These are phyloP conservation scores for Canariomyces notabilis DNA, from an alignment of 2,329 filamentous ascomycete genomes.

Conservation along the genomic window DNA sequence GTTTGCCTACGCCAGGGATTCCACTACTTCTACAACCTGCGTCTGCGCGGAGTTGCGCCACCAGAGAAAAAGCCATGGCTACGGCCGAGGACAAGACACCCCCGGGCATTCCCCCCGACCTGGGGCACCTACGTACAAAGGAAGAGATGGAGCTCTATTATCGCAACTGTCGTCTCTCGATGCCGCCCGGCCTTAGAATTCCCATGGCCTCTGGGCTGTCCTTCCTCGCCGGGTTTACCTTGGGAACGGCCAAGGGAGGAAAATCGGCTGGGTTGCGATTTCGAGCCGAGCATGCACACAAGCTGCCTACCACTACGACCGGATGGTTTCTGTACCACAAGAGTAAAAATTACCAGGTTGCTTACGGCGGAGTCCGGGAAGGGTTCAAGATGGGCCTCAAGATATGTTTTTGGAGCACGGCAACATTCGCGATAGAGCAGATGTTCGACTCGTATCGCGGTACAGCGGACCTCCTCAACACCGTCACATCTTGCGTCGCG, in stretches of 20 bases:
- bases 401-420: slow-evolving; percentile 65
- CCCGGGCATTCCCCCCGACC: slow-evolving; percentile 3
- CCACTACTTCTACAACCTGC: too few relatives aligned
- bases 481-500: slow-evolving; percentile 74
- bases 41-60: too few relatives aligned
- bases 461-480: slow-evolving; percentile 72
- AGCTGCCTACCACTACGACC: slow-evolving; percentile 72
- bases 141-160: slow-evolving; percentile 33
- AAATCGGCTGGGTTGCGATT: slow-evolving; percentile 75
- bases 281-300: slow-evolving; percentile 93
- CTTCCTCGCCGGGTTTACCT: slow-evolving; percentile 61
- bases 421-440: slow-evolving; percentile 80
- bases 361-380: slow-evolving; percentile 71
- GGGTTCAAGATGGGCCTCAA: slow-evolving; percentile 69
- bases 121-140: slow-evolving; percentile 15
- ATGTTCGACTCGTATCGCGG: slow-evolving; percentile 70
- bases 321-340: slow-evolving; percentile 99
- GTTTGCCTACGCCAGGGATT: too few relatives aligned
- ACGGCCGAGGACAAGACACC: slow-evolving; percentile 9
- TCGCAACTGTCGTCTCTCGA: slow-evolving; percentile 49
- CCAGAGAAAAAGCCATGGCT: slow-evolving; percentile 4
- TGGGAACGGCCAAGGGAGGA: slow-evolving; percentile 69
- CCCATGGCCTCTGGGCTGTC: slow-evolving; percentile 58
- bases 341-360: slow-evolving; percentile 87
- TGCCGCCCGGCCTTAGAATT: slow-evolving; percentile 61